phyloP scores from a whole-genome alignment of 2,329 filamentous ascomycete genomes.

The Stachybotrys chartarum region DNA sequence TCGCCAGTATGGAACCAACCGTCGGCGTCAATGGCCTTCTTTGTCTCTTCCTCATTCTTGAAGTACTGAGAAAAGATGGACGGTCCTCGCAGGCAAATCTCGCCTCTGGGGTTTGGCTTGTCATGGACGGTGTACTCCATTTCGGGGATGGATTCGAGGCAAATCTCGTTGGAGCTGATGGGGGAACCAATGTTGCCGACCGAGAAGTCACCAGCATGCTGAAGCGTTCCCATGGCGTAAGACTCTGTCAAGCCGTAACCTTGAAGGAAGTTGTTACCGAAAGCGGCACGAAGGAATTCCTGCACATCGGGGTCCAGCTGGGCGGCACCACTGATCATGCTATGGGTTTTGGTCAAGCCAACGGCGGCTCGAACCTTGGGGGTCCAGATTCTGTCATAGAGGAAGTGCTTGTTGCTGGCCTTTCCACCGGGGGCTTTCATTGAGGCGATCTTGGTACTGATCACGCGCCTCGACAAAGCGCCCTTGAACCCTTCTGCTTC shows the following conservation, averaged over 20 bases:
- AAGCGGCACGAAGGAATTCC: conserved; percentile 77
- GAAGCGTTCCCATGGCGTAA: conserved; percentile 69
- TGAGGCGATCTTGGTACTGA: conserved; percentile 71
- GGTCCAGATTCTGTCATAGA: conserved; percentile 85
- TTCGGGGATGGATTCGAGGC: conserved; percentile 80
- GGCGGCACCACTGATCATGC: conserved; percentile 82
- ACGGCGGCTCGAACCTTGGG: conserved; percentile 79
- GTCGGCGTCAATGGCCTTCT: conserved; percentile 72
- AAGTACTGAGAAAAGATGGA: conserved; percentile 80
- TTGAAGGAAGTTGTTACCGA: conserved; percentile 72
- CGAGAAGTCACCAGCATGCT: conserved; percentile 63
- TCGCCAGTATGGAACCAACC: conserved; percentile 98
- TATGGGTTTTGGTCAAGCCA: conserved; percentile 65
- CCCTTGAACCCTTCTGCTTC: conserved; percentile 76
- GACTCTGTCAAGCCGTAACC: conserved; percentile 94
- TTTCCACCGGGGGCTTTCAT: conserved; percentile 65
- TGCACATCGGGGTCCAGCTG: conserved; percentile 86
- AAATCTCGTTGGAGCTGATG: conserved; percentile 61
- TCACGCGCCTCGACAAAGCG: conserved; percentile 69
- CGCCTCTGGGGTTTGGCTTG: conserved; percentile 82
- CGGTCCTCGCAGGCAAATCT: conserved; percentile 78
- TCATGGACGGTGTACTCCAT: conserved; percentile 89
- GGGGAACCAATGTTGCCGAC: conserved; percentile 77
- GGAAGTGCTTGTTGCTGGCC: conserved; percentile 69
- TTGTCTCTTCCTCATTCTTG: conserved; percentile 82